Evolutionary conservation across 495 filamentous ascomycete genomes (phyloP).

Genomic region (Penicillium subrubescens): DNA sequence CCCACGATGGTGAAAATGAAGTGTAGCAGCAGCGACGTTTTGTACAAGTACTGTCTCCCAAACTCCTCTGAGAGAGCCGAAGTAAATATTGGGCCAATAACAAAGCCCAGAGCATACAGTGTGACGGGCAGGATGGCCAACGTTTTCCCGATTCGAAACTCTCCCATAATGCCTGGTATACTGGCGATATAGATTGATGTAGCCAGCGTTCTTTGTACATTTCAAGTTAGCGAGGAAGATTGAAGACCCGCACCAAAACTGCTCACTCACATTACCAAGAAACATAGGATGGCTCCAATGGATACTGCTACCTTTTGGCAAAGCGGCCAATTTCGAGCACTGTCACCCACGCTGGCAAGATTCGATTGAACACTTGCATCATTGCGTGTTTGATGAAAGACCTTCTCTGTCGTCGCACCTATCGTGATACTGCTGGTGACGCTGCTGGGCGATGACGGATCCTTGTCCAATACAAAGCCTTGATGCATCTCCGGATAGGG

Average conservation of each 20-base stretch:
- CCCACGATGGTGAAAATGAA: not conserved
- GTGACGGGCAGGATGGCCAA: constrained; percentile 12
- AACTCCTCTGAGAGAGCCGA: constrained; percentile 16
- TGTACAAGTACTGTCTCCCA: constrained; percentile 15
- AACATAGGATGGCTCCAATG: constrained; percentile 7
- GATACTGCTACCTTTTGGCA: constrained; percentile 1
- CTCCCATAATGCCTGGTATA: constrained; percentile 13
- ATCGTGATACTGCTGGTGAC: too few relatives aligned
- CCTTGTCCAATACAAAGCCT: too few relatives aligned
- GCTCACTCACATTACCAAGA: constrained; percentile 6
- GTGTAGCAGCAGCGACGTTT: constrained; percentile 7
- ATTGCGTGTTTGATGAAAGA: too few relatives aligned
- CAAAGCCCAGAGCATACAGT: constrained; percentile 11
- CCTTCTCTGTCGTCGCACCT: too few relatives aligned
- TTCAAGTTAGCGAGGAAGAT: not conserved
- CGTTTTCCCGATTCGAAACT: constrained; percentile 9
- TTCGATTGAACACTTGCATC: too few relatives aligned
- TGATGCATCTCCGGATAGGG: too few relatives aligned
- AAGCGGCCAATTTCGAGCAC: too few relatives aligned
- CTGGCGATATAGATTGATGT: constrained; percentile 17
- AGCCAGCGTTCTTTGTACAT: constrained; percentile 5
- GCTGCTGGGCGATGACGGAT: too few relatives aligned
- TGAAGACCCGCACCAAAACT: not conserved
- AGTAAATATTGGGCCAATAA: constrained; percentile 14
- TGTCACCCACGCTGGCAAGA: too few relatives aligned